Evolutionary conservation across 768 basidiomycete species (phyloP).

Genomic region (Punctularia strigosozonata): DNA sequence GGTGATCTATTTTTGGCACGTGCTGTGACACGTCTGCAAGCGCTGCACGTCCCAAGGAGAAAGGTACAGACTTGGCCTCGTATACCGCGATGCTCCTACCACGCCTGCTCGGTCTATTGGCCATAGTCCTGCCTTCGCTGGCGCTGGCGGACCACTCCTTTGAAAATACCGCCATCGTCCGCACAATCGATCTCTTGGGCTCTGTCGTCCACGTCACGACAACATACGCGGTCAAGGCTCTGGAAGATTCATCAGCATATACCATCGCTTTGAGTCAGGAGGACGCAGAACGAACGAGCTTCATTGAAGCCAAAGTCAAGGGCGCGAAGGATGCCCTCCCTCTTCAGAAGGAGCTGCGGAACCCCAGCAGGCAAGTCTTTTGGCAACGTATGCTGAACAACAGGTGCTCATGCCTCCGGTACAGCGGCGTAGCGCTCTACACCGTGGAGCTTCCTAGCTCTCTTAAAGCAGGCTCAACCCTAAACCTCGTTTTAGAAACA

Average conservation of each 20-base stretch:
- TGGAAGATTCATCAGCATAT: slow-evolving; percentile 51
- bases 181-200: slow-evolving; percentile 83
- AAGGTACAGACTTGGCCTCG: too few relatives aligned
- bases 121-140: too few relatives aligned
- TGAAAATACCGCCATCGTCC: slow-evolving; percentile 84
- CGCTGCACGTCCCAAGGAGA: too few relatives aligned
- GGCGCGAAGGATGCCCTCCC: slow-evolving; percentile 45
- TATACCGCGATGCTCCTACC: too few relatives aligned
- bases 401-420: neutral
- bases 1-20: too few relatives aligned
- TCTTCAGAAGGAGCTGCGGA: slow-evolving; percentile 35
- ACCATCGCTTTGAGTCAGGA: slow-evolving; percentile 51
- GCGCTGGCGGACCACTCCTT: slow-evolving; percentile 41
- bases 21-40: too few relatives aligned
- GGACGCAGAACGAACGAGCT: slow-evolving; percentile 60
- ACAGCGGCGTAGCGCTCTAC: slow-evolving; percentile 37
- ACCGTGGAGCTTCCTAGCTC: slow-evolving; percentile 53
- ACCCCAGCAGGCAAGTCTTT: slow-evolving; percentile 37
- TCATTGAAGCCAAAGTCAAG: slow-evolving; percentile 73
- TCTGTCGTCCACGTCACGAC: slow-evolving; percentile 82
- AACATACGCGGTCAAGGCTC: slow-evolving; percentile 73
- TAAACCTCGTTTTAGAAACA: slow-evolving; percentile 71
- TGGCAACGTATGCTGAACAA: neutral
- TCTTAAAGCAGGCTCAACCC: slow-evolving; percentile 43
- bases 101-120: too few relatives aligned